A percentile compares a stretch with the other conserved stretches of the same genome.
These are phyloP conservation scores for Colletotrichum chlorophyti DNA, from an alignment of 2,329 filamentous ascomycete genomes.

Conservation along the genomic window DNA sequence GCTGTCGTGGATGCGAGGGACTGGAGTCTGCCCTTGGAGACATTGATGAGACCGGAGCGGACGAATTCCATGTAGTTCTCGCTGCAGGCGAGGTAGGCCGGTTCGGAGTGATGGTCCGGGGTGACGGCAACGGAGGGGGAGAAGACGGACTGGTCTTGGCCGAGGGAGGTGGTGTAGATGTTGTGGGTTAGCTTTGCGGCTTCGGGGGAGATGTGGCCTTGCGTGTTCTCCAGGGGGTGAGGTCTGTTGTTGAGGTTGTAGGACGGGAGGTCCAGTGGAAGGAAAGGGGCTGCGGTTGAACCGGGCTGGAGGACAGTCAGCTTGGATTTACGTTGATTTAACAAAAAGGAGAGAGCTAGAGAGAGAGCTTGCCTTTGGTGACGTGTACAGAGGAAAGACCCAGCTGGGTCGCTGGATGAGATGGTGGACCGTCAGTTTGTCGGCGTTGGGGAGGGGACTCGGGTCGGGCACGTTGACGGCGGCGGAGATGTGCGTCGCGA, in stretches of 20 bases:
- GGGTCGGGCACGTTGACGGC: slow-evolving; percentile 58
- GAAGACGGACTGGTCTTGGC: slow-evolving; percentile 61
- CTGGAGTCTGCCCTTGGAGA: slow-evolving; percentile 56
- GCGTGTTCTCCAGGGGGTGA: slow-evolving; percentile 63
- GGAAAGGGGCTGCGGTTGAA: slow-evolving; percentile 62
- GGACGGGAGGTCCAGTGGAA: slow-evolving; percentile 75
- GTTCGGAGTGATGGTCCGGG: slow-evolving; percentile 50
- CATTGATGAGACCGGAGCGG: slow-evolving; percentile 64
- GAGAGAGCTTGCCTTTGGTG: slow-evolving; percentile 56
- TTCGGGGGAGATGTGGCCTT: slow-evolving; percentile 68
- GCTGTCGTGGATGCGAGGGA: slow-evolving; percentile 44
- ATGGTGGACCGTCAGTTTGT: slow-evolving; percentile 69
- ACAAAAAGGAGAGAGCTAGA: neutral
- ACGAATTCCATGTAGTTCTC: slow-evolving; percentile 79
- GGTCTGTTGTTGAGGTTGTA: slow-evolving; percentile 73
- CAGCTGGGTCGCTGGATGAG: slow-evolving; percentile 74
- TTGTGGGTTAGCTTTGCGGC: slow-evolving; percentile 61
- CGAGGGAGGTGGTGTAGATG: slow-evolving; percentile 55
- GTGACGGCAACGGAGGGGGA: slow-evolving; percentile 44
- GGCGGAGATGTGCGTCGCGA: slow-evolving; percentile 75
- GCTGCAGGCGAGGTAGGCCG: slow-evolving; percentile 72
- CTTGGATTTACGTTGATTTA: neutral
- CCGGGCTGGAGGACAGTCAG: slow-evolving; percentile 47
- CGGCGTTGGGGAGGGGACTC: slow-evolving; percentile 47
- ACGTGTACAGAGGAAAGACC: slow-evolving; percentile 68